Evolutionary conservation across 257 asterid species (phyloP), one percentile per base, ranked within the genome.

Genomic region (Solanum rostratum): DNA sequence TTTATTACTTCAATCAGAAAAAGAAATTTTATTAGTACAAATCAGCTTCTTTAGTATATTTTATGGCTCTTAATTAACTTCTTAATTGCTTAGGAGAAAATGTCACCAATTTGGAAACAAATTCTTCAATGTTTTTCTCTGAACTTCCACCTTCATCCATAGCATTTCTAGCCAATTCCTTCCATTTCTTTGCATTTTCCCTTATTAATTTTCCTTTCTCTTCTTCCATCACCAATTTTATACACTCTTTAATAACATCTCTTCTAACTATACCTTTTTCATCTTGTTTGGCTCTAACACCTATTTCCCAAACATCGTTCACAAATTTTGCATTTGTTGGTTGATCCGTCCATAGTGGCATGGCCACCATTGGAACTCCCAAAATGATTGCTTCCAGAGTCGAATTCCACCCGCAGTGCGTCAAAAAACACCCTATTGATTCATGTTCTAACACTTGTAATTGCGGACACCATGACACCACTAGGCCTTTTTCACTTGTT

Each of bases 331-430:
- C 91, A 10, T 88, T 87, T 2, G 91, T 92, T 5, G 83, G 45
- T 43, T 92, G 96, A 57, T 92, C 94, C 1, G 86, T 24, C 92
- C 93, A 71, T 5, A 41, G 80, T 6, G 80, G 80, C 80, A 71
- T 71, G 0, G 20, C 22, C 18, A 71, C 11, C 80, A 71, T 71
- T 43, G 55, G 55, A 15, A 71, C 55, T n/a, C 80, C 80, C 80
- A 71, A 71, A 43, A 84, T 45, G 79, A 91, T 15, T 0, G 91
- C 92, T 41, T 91, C 94, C 16, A 90, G 3, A 0, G 91, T 91
- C 70, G 93, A 92, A 59, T 92, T 91, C 93, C 92, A 92, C 1
- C 96, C 96, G 54, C 94, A 80, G 12, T 92, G 94, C 0, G 89
- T 83, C 3, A 90, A 3, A 60, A 93, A 93, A 39, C 93, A 71